Percentiles rank a stretch among this genome's conserved stretches.
Evolutionary conservation across 2,329 filamentous ascomycete species (phyloP).

Genomic region (Leptographium procerum): DNA sequence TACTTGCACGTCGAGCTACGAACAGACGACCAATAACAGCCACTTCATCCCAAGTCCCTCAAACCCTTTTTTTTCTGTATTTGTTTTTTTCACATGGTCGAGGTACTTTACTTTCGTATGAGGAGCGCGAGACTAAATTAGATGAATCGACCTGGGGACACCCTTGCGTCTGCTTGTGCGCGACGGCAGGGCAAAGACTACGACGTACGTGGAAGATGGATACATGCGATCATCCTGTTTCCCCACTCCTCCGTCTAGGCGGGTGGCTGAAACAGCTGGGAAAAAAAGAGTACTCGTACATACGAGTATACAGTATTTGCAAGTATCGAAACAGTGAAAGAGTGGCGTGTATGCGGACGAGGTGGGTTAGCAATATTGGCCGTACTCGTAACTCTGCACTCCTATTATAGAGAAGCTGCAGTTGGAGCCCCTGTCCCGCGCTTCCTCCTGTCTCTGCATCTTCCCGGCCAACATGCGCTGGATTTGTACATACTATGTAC

Average conservation of each 20-base stretch:
- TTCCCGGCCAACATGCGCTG: too few relatives aligned
- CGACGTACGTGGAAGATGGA: too few relatives aligned
- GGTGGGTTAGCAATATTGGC: too few relatives aligned
- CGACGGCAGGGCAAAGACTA: neutral
- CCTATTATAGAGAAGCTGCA: too few relatives aligned
- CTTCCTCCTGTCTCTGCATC: too few relatives aligned
- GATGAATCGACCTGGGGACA: slow-evolving; percentile 6
- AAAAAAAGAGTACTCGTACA: neutral
- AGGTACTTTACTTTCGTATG: neutral
- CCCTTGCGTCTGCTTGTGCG: neutral
- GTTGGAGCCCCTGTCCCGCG: too few relatives aligned
- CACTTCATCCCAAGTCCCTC: neutral
- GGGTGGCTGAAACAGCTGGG: neutral
- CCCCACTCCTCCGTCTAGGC: neutral
- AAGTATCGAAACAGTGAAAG: too few relatives aligned
- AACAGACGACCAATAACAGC: neutral
- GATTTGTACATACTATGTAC: neutral
- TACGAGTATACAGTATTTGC: too few relatives aligned
- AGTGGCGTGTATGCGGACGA: neutral
- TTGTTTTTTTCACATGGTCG: neutral
- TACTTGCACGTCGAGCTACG: neutral
- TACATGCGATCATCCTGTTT: neutral
- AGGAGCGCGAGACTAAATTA: slow-evolving; percentile 3
- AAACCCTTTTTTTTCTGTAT: neutral
- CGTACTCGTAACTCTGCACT: neutral